These are phyloP conservation scores for Chaetomiaceae sp. DNA, from an alignment of 2,329 filamentous ascomycete genomes.

Conservation along the genomic window DNA sequence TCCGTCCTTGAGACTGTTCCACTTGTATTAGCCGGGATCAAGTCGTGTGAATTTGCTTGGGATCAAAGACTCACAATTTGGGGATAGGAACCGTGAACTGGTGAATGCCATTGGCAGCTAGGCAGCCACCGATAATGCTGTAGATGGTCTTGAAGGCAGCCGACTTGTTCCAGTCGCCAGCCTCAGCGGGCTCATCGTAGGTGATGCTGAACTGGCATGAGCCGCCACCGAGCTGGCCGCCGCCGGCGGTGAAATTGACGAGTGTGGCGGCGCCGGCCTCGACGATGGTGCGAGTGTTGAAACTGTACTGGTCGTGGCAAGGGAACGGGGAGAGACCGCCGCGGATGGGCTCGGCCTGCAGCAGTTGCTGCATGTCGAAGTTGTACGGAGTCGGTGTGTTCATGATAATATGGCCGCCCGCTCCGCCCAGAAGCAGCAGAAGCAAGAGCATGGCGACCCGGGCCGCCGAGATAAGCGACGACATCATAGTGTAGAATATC, in stretches of 20 bases:
- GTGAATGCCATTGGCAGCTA: constrained; percentile 22
- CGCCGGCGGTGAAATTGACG: constrained; percentile 27
- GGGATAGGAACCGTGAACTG: constrained; percentile 26
- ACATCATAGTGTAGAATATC: constrained; percentile 4
- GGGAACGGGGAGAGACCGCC: constrained; percentile 11
- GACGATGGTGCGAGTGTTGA: constrained; percentile 9
- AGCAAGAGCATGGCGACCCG: constrained; percentile 3
- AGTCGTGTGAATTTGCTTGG: not conserved
- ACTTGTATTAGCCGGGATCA: not conserved
- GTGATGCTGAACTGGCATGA: constrained; percentile 30
- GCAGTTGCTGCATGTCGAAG: constrained; percentile 10
- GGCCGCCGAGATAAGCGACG: not conserved
- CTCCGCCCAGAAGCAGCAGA: constrained; percentile 2
- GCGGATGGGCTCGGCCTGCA: constrained; percentile 18
- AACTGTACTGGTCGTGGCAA: constrained; percentile 16
- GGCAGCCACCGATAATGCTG: constrained; percentile 30
- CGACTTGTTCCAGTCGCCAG: constrained; percentile 16
- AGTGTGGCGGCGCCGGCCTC: constrained; percentile 14
- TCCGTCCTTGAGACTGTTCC: constrained; percentile 16
- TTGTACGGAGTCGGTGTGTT: constrained; percentile 15
- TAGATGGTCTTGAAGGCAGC: constrained; percentile 28
- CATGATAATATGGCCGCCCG: constrained; percentile 19
- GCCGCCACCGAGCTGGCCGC: constrained; percentile 27
- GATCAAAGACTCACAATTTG: constrained; percentile 13
- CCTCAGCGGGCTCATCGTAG: constrained; percentile 17